Conservation (phyloP, 2,329 filamentous ascomycete species). For the Fusarium burgessii region DNA sequence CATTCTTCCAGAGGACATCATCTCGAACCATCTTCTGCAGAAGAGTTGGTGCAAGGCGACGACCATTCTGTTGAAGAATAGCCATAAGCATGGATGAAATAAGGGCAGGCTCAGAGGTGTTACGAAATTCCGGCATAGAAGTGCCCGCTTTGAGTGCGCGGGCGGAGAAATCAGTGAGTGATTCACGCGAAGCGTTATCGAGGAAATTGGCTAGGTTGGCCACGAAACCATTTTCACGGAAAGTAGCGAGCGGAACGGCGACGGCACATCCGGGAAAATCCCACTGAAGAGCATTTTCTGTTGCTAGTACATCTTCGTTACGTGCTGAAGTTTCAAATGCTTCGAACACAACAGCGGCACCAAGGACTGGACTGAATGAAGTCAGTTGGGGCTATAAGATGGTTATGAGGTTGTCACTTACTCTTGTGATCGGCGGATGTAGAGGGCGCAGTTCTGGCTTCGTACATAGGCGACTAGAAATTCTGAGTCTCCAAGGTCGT, state of each 20-base stretch:
- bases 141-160: constrained; percentile 64
- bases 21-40: constrained; percentile 71
- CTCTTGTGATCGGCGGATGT: constrained; percentile 46
- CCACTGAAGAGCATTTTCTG: constrained; percentile 65
- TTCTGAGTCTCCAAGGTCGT: constrained; percentile 21
- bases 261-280: constrained; percentile 69
- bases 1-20: constrained; percentile 65
- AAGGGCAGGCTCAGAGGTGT: constrained; percentile 68
- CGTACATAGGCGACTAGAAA: constrained; percentile 38
- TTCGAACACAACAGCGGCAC: constrained; percentile 58
- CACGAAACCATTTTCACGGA: constrained; percentile 42
- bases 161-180: constrained; percentile 65
- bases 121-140: constrained; percentile 64
- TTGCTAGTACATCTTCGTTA: constrained; percentile 63
- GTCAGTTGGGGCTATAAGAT: neutral
- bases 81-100: constrained; percentile 72
- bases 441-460: constrained; percentile 51
- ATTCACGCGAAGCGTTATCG: constrained; percentile 66
- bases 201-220: constrained; percentile 63
- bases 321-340: constrained; percentile 69
- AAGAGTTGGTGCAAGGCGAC: constrained; percentile 49
- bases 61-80: constrained; percentile 68
- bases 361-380: constrained; percentile 38
- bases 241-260: constrained; percentile 54
- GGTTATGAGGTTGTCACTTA: constrained; percentile 29